Evolutionary conservation across 805 yeast genomes (phyloP), one percentile per base, ranked within the genome.

Genomic region (Lachancea sp.): DNA sequence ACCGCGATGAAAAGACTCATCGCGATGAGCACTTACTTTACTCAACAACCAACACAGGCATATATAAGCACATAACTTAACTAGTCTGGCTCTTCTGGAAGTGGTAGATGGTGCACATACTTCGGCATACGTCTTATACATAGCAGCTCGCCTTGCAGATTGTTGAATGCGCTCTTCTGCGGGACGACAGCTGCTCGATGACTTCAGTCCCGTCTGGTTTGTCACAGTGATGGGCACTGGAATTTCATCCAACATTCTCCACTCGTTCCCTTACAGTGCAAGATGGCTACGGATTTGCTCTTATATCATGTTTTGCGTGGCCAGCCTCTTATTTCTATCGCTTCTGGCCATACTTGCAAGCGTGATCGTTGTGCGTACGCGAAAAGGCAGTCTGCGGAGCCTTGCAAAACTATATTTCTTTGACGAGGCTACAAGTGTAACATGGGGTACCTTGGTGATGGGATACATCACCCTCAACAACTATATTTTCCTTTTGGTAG

Each of bases 141-240:
- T n/a, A n/a, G n/a, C n/a, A n/a, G n/a, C n/a, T n/a, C n/a, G n/a
- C n/a, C n/a, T n/a, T n/a, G n/a, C n/a, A 17, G 35, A 9, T 15
- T 16, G 5, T 10, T 9, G 19, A 19, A 35, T 19, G 34, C 12
- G 7, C 39, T 46, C 11, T 39, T 49, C 33, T 6, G 18, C 26
- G 30, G 27, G 26, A 20, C 29, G 40, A 15, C 27, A 27, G n/a
- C 11, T 22, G 18, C 20, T 47, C 15, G 47, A 50, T n/a, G 49
- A 53, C 18, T 71, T 72, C 50, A 66, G 68, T 31, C 85, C 87
- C 1, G 70, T 71, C 7, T 81, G 81, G 73, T 87, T 81, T 64
- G 82, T 84, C 20, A 70, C 79, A 40, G 75, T 81, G n/a, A 89
- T 89, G 96, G 96, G 95, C 1, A 75, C 82, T 2, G 95, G 96